Conservation (phyloP, 2,329 filamentous ascomycete genomes). For the Penicillium brevicompactum region DNA sequence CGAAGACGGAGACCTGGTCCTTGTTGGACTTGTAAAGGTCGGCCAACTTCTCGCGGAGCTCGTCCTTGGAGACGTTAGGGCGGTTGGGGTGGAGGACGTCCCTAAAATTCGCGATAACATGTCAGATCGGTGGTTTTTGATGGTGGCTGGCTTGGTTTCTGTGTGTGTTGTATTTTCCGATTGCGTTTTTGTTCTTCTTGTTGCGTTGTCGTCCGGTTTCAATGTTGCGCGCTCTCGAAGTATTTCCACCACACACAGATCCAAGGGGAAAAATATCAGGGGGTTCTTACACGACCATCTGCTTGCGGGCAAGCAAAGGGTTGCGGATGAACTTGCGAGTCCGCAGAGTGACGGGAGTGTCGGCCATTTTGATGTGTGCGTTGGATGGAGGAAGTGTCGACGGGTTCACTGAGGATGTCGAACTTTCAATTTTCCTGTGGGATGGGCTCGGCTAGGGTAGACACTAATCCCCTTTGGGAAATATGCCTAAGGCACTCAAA, state of each 20-base stretch:
- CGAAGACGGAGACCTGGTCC: slow-evolving; percentile 97
- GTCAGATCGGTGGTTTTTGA: slow-evolving; percentile 23
- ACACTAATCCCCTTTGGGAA: slow-evolving; percentile 32
- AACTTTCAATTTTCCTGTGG: slow-evolving; percentile 44
- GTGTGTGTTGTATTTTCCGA: slow-evolving; percentile 10
- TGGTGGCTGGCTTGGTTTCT: slow-evolving; percentile 2
- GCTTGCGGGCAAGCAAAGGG: slow-evolving; percentile 96
- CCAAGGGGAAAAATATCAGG: slow-evolving; percentile 17
- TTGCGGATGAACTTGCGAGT: slow-evolving; percentile 99
- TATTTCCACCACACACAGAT: slow-evolving; percentile 16
- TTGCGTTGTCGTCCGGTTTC: slow-evolving; percentile 9
- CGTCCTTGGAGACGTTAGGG: slow-evolving; percentile 98
- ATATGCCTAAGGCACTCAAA: slow-evolving; percentile 16
- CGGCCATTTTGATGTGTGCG: slow-evolving; percentile 71
- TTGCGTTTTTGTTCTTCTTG: slow-evolving; percentile 2
- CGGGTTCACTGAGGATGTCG: slow-evolving; percentile 25
- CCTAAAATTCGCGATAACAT: slow-evolving; percentile 54
- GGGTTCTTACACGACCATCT: slow-evolving; percentile 96
- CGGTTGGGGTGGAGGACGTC: slow-evolving; percentile 99
- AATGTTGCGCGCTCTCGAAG: slow-evolving; percentile 11
- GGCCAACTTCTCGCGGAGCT: slow-evolving; percentile 92
- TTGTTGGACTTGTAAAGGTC: slow-evolving; percentile 98
- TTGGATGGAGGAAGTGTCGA: slow-evolving; percentile 25
- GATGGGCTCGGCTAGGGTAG: slow-evolving; percentile 47
- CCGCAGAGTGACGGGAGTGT: slow-evolving; percentile 77